A percentile compares a stretch with the other conserved stretches of the same genome.
These are phyloP conservation scores for Wickerhamiella cacticola DNA, from an alignment of 805 yeast species.

Conservation along the genomic window DNA sequence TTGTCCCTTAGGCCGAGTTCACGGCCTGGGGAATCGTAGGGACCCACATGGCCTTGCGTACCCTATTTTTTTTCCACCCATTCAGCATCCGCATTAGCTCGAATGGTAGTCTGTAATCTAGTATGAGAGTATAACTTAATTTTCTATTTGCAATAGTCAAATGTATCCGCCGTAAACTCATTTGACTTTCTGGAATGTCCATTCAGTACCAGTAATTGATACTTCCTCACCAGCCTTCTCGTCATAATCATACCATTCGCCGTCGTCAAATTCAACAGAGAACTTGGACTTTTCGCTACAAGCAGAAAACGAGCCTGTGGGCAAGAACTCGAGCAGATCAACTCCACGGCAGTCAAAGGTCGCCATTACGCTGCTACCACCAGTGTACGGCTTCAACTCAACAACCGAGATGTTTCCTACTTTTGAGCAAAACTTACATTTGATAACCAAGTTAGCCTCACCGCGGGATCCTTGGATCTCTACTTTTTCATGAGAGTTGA, in stretches of 20 bases:
- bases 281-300: slow-evolving; percentile 45
- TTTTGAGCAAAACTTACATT: slow-evolving; percentile 52
- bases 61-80: no score
- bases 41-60: no score
- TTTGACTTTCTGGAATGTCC: slow-evolving; percentile 40
- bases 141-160: no score
- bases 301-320: slow-evolving; percentile 31
- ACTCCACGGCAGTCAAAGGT: slow-evolving; percentile 80
- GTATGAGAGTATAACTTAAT: no score
- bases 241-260: slow-evolving; percentile 93
- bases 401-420: slow-evolving; percentile 28
- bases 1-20: no score
- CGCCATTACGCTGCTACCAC: slow-evolving; percentile 39
- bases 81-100: no score
- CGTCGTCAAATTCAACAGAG: slow-evolving; percentile 59
- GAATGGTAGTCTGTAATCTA: no score
- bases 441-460: slow-evolving; percentile 69
- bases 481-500: slow-evolving; percentile 44
- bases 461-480: slow-evolving; percentile 59
- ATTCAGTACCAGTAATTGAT: slow-evolving; percentile 58
- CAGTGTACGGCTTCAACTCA: slow-evolving; percentile 25
- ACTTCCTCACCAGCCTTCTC: slow-evolving; percentile 74
- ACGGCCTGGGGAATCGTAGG: no score
- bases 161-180: neutral
- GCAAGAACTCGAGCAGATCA: slow-evolving; percentile 54